Percentiles rank a stretch among this genome's conserved stretches.
Evolutionary conservation across 257 asterid genomes (phyloP).

Genomic region (Solanum paucissectum): DNA sequence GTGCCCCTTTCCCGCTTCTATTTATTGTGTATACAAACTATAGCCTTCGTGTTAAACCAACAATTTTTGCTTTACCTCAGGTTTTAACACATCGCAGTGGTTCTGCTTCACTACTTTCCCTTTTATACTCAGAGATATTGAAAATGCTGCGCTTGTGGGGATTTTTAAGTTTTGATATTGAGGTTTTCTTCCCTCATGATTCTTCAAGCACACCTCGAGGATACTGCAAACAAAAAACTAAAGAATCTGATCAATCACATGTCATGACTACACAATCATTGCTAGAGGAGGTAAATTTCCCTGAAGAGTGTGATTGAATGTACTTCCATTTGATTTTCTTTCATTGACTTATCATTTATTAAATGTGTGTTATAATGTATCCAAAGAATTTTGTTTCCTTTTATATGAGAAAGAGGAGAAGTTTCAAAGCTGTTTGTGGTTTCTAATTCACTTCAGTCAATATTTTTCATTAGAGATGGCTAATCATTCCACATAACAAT

Average conservation of each 20-base stretch:
- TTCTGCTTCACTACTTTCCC: conserved; percentile 65
- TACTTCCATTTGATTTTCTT: background rate
- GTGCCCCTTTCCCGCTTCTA: conserved; percentile 14
- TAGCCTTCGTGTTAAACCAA: background rate
- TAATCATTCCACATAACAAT: background rate
- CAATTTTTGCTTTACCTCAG: conserved; percentile 23
- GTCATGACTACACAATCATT: conserved; percentile 53
- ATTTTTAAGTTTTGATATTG: conserved; percentile 59
- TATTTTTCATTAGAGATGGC: background rate
- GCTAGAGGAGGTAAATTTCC: conserved; percentile 49
- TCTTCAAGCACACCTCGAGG: conserved; percentile 56
- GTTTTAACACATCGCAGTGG: conserved; percentile 81
- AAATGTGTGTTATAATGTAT: background rate
- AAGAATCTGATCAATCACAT: conserved; percentile 48
- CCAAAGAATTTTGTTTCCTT: background rate
- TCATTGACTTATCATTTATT: background rate
- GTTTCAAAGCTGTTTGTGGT: background rate
- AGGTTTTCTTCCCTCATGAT: conserved; percentile 62
- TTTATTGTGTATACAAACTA: background rate
- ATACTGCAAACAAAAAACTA: conserved; percentile 59
- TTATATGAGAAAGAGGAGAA: background rate
- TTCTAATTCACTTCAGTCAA: background rate
- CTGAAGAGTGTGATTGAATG: background rate
- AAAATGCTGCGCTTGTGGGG: conserved; percentile 69
- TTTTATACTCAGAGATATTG: conserved; percentile 69